These are phyloP conservation scores for Geranium rotundifolium DNA, from an alignment of 345 rosid genomes.

Conservation along the genomic window DNA sequence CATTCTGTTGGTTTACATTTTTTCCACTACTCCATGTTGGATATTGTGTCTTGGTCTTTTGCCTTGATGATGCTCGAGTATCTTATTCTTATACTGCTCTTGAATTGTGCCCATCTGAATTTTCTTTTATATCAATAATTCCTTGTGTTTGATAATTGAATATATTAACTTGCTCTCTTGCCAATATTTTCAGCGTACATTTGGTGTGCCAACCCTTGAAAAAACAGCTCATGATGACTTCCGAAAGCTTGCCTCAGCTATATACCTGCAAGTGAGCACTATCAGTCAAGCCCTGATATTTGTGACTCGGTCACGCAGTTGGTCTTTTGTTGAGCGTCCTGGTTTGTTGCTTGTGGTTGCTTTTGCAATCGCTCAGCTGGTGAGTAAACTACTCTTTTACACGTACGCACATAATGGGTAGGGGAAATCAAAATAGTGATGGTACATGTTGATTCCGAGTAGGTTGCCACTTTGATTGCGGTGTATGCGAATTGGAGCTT, in stretches of 20 bases:
- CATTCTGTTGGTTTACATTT: no score
- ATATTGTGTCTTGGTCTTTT: no score
- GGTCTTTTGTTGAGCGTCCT: constrained; percentile 95
- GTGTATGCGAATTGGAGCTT: constrained; percentile 93
- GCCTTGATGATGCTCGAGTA: no score
- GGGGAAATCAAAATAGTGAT: background rate
- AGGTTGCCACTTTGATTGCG: constrained; percentile 94
- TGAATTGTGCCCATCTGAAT: no score
- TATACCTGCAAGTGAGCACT: constrained; percentile 93
- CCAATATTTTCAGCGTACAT: constrained; percentile 40
- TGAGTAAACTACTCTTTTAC: constrained; percentile 24
- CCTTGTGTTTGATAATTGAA: background rate
- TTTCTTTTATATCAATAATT: no score
- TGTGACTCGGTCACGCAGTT: constrained; percentile 88
- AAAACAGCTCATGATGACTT: constrained; percentile 83
- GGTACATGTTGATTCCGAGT: constrained; percentile 10
- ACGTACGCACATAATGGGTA: constrained; percentile 4
- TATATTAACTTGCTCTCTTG: constrained; percentile 6
- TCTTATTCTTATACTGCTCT: no score
- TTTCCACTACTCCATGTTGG: background rate
- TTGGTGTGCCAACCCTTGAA: constrained; percentile 81
- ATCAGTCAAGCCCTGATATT: constrained; percentile 96
- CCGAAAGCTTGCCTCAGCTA: constrained; percentile 90
- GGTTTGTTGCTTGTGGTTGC: constrained; percentile 67
- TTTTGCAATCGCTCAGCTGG: constrained; percentile 87